Conservation (phyloP, 306 rosid species). For the Ormosia emarginata region DNA sequence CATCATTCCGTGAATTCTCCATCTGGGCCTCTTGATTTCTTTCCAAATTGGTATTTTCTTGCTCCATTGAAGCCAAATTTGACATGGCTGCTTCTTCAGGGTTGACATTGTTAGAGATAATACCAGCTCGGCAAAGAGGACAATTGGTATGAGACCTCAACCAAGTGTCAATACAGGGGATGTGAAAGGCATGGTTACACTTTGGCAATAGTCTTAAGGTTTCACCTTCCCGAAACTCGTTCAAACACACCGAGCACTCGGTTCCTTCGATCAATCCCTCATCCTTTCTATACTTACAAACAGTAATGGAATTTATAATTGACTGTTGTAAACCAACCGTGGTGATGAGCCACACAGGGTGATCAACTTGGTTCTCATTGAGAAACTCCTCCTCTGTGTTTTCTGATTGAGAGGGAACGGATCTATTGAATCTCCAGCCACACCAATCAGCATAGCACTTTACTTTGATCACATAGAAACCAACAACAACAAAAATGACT, state of each 20-base stretch:
- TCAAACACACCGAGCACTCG: slow-evolving; percentile 69
- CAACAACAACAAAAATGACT: slow-evolving; percentile 34
- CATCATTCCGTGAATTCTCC: slow-evolving; percentile 29
- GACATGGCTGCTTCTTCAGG: slow-evolving; percentile 1
- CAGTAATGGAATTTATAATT: slow-evolving; percentile 57
- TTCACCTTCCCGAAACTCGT: slow-evolving; percentile 57
- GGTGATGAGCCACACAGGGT: slow-evolving; percentile 71
- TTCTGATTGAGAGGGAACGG: slow-evolving; percentile 18
- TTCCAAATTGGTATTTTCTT: slow-evolving; percentile 8
- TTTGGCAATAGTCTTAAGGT: slow-evolving; percentile 60
- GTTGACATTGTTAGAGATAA: slow-evolving; percentile 23
- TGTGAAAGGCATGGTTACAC: slow-evolving; percentile 72
- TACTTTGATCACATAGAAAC: slow-evolving; percentile 45
- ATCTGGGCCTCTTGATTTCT: slow-evolving; percentile 34
- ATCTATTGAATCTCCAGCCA: slow-evolving; percentile 13
- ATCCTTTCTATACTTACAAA: slow-evolving; percentile 40
- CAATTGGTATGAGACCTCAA: slow-evolving; percentile 69
- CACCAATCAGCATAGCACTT: slow-evolving; percentile 49
- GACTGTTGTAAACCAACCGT: slow-evolving; percentile 65
- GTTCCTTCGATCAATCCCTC: slow-evolving; percentile 74
- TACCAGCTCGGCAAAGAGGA: slow-evolving; percentile 62
- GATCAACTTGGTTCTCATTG: slow-evolving; percentile 48
- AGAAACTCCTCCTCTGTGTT: slow-evolving; percentile 37
- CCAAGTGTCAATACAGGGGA: slow-evolving; percentile 70
- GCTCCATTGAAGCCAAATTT: slow-evolving; percentile 20